Evolutionary conservation across 805 yeast species (phyloP).

Genomic region (Spathaspora boniae): DNA sequence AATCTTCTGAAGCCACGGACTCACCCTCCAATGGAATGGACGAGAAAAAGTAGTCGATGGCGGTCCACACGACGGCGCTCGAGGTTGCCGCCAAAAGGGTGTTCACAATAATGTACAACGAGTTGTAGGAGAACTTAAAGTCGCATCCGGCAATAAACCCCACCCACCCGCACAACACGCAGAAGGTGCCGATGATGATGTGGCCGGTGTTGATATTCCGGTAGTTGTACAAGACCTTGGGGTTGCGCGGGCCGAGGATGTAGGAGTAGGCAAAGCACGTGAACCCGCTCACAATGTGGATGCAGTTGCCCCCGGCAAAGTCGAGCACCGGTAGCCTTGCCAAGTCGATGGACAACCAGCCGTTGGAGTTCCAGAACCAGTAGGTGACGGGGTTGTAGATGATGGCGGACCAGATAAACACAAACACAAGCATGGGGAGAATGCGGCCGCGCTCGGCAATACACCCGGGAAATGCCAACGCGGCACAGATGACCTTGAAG

Average conservation of each 20-base stretch:
- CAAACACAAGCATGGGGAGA: conserved; percentile 38
- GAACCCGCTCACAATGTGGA: conserved; percentile 45
- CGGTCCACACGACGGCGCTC: conserved; percentile 35
- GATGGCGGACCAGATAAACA: conserved; percentile 37
- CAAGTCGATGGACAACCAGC: conserved; percentile 39
- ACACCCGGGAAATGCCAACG: conserved; percentile 42
- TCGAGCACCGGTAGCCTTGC: conserved; percentile 35
- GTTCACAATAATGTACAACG: conserved; percentile 30
- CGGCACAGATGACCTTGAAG: conserved; percentile 37
- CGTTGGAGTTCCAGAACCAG: conserved; percentile 44
- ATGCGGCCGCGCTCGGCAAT: conserved; percentile 42
- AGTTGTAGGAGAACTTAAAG: conserved; percentile 30
- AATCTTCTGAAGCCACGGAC: neutral
- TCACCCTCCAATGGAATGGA: conserved; percentile 34
- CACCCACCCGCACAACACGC: conserved; percentile 36
- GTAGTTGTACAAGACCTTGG: conserved; percentile 34
- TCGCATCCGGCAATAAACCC: conserved; percentile 44
- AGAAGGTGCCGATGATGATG: conserved; percentile 31
- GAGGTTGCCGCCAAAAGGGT: conserved; percentile 32
- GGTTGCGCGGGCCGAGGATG: conserved; percentile 40
- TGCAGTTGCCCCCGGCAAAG: conserved; percentile 44
- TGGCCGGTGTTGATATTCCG: conserved; percentile 32
- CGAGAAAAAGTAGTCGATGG: conserved; percentile 37
- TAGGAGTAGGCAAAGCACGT: conserved; percentile 42
- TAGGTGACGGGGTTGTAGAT: conserved; percentile 42